Base-by-base conservation (phyloP, 108 stramenopile genomes). In the Nitzschia sp. region DNA sequence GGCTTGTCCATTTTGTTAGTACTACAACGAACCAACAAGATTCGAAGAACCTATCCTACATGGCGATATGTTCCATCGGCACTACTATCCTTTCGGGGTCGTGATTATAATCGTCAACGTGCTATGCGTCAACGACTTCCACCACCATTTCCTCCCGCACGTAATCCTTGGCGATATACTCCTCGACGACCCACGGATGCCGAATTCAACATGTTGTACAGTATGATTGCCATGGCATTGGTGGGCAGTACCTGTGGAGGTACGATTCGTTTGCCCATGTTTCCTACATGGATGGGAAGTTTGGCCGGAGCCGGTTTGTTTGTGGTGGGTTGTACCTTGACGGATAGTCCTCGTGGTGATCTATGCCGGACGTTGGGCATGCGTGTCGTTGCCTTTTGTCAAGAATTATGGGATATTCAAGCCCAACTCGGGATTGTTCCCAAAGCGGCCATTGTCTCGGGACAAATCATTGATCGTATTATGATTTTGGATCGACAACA, bases 401-500 rank as follows among this genome's bases (percentile, higher is more conserved):
- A 81, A 48, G 82, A 87, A 36, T 57, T 86, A n/a, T 61, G 79
- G 67, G 53, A 74, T 16, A 85, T 93, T 41, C 85, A 86, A 64
- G 64, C 73, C 1, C 88, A 94, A 30, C 69, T 94, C 47, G 53
- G 71, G 11, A 73, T 94, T 38, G 56, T 83, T 47, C 65, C 81
- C 1, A 86, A 91, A 53, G 76, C 76, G 30, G 81, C 71, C 33
- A 77, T 83, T 29, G 87, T 90, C 9, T 75, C 76, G 0, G 82
- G 83, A 0, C 72, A 86, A 62, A 66, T 94, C 50, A 69, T 94
- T 45, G 93, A 94, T 72, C 85, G 83, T 68, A 32, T 89, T 0
- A 70, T 94, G 81, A 87, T 94, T 47, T 66, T 94, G 78, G 93
- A 94, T 81, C 85, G 93, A 38, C 85, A 94, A 69, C 93, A 94